Evolutionary conservation across 2,329 filamentous ascomycete species (phyloP).

Genomic region (Diaporthe caulivora): DNA sequence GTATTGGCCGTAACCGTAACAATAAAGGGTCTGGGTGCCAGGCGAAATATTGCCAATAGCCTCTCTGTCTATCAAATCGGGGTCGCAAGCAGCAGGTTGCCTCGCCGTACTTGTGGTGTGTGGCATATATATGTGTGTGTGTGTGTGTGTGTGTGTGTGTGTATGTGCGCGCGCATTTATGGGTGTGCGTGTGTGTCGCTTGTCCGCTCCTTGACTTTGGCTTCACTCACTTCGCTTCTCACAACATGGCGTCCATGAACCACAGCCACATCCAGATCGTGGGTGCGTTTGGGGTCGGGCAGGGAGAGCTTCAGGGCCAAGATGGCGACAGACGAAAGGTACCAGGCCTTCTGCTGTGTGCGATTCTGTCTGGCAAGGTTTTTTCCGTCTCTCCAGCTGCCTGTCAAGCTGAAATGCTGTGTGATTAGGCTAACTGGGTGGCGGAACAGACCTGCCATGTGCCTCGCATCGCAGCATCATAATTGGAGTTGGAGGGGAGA

Average conservation of each 20-base stretch:
- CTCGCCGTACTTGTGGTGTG: too few species aligned
- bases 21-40: background rate
- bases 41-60: conserved; percentile 19
- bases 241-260: background rate
- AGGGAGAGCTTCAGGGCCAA: conserved; percentile 24
- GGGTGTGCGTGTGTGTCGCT: background rate
- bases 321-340: background rate
- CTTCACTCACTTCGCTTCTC: background rate
- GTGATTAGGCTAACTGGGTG: background rate
- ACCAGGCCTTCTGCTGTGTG: background rate
- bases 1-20: conserved; percentile 17
- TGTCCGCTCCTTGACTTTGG: background rate
- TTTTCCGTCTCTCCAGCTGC: background rate
- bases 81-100: background rate
- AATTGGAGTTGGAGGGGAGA: conserved; percentile 4
- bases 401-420: background rate
- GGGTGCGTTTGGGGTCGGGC: background rate
- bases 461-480: conserved; percentile 1
- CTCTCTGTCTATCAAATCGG: conserved; percentile 1
- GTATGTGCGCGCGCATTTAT: background rate
- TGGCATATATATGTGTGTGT: background rate
- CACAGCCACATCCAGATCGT: background rate
- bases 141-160: background rate
- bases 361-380: background rate
- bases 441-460: conserved; percentile 2